A percentile compares a stretch with the other conserved stretches of the same genome.
Conservation (phyloP, 2,329 filamentous ascomycete genomes). For the Stagonosporopsis rhizophila region DNA sequence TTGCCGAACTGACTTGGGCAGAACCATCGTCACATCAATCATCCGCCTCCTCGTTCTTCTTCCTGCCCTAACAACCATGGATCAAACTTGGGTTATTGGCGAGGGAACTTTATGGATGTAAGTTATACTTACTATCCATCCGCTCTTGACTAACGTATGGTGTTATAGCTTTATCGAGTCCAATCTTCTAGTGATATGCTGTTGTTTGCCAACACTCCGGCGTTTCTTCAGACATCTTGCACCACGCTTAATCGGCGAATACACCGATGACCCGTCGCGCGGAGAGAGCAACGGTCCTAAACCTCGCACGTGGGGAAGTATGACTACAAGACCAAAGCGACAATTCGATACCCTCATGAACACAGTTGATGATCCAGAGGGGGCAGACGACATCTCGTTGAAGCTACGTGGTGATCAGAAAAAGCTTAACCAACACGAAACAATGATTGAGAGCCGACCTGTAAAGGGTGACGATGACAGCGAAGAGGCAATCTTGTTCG, state of each 20-base stretch:
- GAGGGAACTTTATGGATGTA: conserved; percentile 7
- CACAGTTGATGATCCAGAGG: conserved; percentile 17
- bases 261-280: background rate
- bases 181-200: conserved; percentile 54
- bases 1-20: background rate
- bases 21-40: background rate
- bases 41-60: conserved; percentile 17
- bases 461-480: conserved; percentile 21
- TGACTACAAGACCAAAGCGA: conserved; percentile 15
- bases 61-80: background rate
- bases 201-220: conserved; percentile 51
- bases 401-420: background rate
- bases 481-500: conserved; percentile 29
- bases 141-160: background rate
- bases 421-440: background rate
- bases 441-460: conserved; percentile 8
- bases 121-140: background rate
- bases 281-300: conserved; percentile 5
- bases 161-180: conserved; percentile 46
- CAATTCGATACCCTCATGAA: conserved; percentile 27
- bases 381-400: conserved; percentile 19
- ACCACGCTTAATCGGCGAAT: conserved; percentile 37
- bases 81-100: conserved; percentile 2
- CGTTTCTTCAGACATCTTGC: conserved; percentile 52
- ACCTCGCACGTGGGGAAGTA: conserved; percentile 20